Conservation (phyloP, 2,329 filamentous ascomycete species). For the Aureobasidium pullulans region DNA sequence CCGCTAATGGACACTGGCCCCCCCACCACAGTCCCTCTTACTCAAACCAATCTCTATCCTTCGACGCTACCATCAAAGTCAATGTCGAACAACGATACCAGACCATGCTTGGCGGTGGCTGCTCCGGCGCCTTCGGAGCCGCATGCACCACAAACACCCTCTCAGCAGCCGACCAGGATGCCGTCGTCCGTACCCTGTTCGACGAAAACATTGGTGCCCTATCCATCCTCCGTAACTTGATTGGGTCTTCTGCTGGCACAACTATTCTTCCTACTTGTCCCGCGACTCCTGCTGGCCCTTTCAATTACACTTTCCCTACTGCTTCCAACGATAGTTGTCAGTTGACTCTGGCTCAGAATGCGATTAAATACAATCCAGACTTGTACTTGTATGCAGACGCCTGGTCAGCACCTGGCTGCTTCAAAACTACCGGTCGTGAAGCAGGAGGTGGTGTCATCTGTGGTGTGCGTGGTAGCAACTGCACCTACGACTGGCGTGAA, state of each 20-base stretch:
- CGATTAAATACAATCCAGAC: conserved; percentile 20
- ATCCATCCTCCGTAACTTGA: conserved; percentile 20
- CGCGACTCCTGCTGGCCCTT: conserved; percentile 17
- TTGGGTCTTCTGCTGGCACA: conserved; percentile 16
- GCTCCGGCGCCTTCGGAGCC: conserved; percentile 20
- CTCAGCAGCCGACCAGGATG: conserved; percentile 17
- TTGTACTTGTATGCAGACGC: conserved; percentile 21
- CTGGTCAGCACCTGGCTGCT: conserved; percentile 20
- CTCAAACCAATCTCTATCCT: conserved; percentile 6
- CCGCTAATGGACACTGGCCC: background rate
- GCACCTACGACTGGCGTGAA: conserved; percentile 34
- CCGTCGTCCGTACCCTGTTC: conserved; percentile 18
- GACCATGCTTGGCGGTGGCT: conserved; percentile 20
- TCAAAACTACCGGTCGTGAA: conserved; percentile 19
- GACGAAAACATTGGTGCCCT: conserved; percentile 20
- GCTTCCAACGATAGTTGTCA: conserved; percentile 18
- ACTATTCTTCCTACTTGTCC: conserved; percentile 18
- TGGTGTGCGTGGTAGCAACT: conserved; percentile 19
- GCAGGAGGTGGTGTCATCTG: conserved; percentile 19
- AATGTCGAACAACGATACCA: conserved; percentile 18
- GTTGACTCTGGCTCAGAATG: conserved; percentile 17
- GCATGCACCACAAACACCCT: conserved; percentile 17
- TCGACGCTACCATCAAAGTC: conserved; percentile 16
- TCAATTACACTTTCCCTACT: conserved; percentile 16
- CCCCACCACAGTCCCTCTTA: background rate